Evolutionary conservation across 139 green algal species (phyloP).

Genomic region (Chlamydomonas schloesseri): DNA sequence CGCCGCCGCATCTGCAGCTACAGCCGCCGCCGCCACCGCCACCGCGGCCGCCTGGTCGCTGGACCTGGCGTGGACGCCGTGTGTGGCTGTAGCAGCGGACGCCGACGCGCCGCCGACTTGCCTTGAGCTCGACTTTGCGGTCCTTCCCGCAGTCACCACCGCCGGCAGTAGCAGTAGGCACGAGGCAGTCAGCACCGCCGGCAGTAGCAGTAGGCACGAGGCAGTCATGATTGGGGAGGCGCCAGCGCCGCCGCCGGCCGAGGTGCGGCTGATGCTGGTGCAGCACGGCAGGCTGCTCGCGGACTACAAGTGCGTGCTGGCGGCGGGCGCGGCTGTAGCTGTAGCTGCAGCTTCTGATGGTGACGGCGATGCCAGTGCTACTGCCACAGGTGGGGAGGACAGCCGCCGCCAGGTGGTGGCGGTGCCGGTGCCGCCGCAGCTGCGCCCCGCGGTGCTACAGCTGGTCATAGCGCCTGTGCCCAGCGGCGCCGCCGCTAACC

Average conservation of each 20-base stretch:
- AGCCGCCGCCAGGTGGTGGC: background rate
- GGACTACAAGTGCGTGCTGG: background rate
- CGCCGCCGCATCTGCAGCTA: background rate
- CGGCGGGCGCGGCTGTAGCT: background rate
- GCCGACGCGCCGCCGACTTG: background rate
- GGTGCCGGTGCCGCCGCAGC: background rate
- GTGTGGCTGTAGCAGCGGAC: too few relatives aligned
- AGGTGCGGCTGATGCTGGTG: background rate
- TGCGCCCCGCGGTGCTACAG: background rate
- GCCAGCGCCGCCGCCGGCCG: background rate
- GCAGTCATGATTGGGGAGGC: too few relatives aligned
- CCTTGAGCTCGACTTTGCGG: constrained; percentile 24
- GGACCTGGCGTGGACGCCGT: too few relatives aligned
- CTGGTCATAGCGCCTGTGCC: background rate
- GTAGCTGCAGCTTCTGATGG: too few relatives aligned
- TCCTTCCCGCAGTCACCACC: constrained; percentile 79
- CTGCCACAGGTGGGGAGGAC: too few relatives aligned
- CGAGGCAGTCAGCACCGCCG: constrained; percentile 86
- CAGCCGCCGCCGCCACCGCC: background rate
- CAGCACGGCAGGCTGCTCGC: background rate
- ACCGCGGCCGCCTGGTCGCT: background rate
- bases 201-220: too few relatives aligned
- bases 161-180: too few relatives aligned
- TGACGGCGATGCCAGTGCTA: too few relatives aligned
- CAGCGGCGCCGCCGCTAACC: too few relatives aligned